Evolutionary conservation across 495 filamentous ascomycete genomes (phyloP), one percentile per base, ranked within the genome.

Genomic region (Hypoxylon rickii): DNA sequence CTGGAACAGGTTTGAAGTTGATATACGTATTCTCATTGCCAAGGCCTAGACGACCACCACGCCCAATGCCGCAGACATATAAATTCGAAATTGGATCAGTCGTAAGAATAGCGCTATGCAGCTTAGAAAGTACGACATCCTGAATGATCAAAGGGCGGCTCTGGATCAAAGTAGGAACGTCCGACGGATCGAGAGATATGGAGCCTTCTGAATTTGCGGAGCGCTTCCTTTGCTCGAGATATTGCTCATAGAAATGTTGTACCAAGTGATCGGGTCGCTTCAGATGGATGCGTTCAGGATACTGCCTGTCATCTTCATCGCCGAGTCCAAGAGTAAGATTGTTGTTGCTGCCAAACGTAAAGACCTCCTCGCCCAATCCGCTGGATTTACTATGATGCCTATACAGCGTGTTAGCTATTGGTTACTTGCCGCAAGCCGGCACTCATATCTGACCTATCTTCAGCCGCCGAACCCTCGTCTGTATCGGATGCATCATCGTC

Each of bases 341-440:
- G 61, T 94, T 93, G 70, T 96, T 97, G 69, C 90, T 96, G 15
- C 94, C 94, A 67, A 96, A 94, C 0, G 89, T 87, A 61, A 88
- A 98, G 0, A 96, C 71, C 64, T 98, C 94, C 66, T 96, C 92
- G 11, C 89, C 92, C 16, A 80, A 68, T 24, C 83, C 66, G 41
- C 37, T 13, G 6, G 41, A 43, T 51, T 32, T 80, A 16, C 8
- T 11, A 46, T 44, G 50, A 26, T 66, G 49, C 17, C 51, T 61
- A 37, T 20, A 49, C n/a, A 24, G 47, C 16, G 7, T 17, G 33
- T 66, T 41, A 64, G 52, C 34, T 17, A 45, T 4, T 33, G 21
- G 37, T 11, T 19, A 7, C 17, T 34, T 11, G 12, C 17, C 7
- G 11, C 19, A n/a, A 22, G 16, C 16, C n/a, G 37, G 31, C 15